A percentile compares a stretch with the other conserved stretches of the same genome.
Conservation (phyloP, 192 early-diverging fungal species). For the Gaertneriomyces semiglobifer region DNA sequence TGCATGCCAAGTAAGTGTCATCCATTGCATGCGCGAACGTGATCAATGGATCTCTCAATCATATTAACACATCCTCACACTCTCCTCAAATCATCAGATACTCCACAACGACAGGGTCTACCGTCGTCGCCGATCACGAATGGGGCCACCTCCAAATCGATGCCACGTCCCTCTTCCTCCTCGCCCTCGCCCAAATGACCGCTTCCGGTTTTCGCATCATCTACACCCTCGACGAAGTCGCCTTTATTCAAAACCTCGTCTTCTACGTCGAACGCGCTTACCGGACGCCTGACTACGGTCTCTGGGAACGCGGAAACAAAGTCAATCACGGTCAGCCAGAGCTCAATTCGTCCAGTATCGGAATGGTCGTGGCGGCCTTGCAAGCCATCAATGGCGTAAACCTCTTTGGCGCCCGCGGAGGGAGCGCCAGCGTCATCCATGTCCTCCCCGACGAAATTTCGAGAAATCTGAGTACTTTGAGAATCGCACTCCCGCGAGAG, state of each 20-base stretch:
- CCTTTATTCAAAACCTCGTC: conserved; percentile 80
- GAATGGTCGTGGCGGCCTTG: conserved; percentile 82
- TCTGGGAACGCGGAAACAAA: conserved; percentile 89
- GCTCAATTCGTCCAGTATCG: conserved; percentile 82
- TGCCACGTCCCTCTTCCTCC: conserved; percentile 77
- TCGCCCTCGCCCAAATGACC: conserved; percentile 81
- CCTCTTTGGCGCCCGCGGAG: conserved; percentile 76
- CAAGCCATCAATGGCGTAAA: conserved; percentile 83
- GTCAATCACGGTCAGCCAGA: conserved; percentile 82
- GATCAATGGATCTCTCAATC: conserved; percentile 4
- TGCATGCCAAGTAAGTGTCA: conserved; percentile 70
- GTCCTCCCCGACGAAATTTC: conserved; percentile 82
- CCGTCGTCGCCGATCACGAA: conserved; percentile 77
- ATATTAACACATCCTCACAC: too few species aligned
- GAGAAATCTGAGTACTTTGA: conserved; percentile 74
- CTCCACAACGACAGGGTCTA: conserved; percentile 76
- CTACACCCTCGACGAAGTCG: conserved; percentile 79
- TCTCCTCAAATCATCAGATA: too few species aligned
- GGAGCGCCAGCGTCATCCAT: conserved; percentile 73
- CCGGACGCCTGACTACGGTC: conserved; percentile 76
- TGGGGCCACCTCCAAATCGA: conserved; percentile 92
- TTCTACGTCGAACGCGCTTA: conserved; percentile 78
- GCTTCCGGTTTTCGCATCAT: conserved; percentile 70
- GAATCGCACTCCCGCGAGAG: conserved; percentile 76
- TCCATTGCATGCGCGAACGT: neutral